Evolutionary conservation across 306 rosid genomes (phyloP).

Genomic region (Begonia loranthoides): DNA sequence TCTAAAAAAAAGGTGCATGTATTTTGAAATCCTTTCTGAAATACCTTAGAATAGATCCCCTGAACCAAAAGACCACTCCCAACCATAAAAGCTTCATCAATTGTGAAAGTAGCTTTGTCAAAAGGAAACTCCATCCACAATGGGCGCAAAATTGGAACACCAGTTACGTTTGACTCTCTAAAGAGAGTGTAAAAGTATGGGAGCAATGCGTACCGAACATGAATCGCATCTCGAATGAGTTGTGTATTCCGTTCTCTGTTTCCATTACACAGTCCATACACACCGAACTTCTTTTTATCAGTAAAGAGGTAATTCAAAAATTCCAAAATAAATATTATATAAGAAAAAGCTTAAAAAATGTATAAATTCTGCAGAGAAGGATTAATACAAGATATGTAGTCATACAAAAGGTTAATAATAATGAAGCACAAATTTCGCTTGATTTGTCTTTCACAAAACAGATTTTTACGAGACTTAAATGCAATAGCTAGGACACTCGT

Average conservation of each 20-base stretch:
- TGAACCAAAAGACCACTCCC: slow-evolving; percentile 88
- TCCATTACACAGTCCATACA: slow-evolving; percentile 6
- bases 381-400: no score
- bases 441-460: no score
- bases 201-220: slow-evolving; percentile 64
- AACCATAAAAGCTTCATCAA: slow-evolving; percentile 94
- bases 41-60: slow-evolving; percentile 85
- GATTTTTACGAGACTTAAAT: no score
- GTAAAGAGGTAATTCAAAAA: no score
- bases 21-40: neutral
- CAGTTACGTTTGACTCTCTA: slow-evolving; percentile 79
- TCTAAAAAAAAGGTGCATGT: neutral
- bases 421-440: no score
- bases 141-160: slow-evolving; percentile 82
- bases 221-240: slow-evolving; percentile 76
- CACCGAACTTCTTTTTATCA: no score
- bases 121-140: slow-evolving; percentile 98
- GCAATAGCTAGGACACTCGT: no score
- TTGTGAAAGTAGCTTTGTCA: slow-evolving; percentile 80
- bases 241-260: slow-evolving; percentile 72
- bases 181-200: slow-evolving; percentile 88
- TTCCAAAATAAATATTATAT: no score
- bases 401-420: no score
- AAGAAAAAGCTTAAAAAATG: no score
- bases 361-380: no score